Conservation (phyloP, 306 rosid species). For the Argentina anserina region DNA sequence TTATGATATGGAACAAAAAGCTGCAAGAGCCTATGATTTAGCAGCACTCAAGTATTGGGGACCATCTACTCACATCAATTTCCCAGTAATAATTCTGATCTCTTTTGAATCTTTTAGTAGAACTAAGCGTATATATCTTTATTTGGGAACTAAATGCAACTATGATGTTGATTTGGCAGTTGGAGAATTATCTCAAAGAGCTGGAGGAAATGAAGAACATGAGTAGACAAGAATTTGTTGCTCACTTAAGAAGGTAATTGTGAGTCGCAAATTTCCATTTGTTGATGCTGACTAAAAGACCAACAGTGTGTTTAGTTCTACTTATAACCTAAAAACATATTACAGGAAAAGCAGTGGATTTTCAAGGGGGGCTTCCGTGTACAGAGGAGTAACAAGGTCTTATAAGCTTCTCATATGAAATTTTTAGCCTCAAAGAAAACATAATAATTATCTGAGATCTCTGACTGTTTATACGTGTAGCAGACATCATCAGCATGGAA, state of each 20-base stretch:
- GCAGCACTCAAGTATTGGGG: constrained; percentile 99
- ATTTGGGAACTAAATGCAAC: constrained; percentile 11
- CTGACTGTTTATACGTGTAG: constrained; percentile 10
- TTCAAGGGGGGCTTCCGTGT: constrained; percentile 89
- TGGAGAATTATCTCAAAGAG: constrained; percentile 71
- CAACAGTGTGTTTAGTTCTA: background rate
- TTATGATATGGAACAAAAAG: constrained; percentile 94
- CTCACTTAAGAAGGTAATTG: constrained; percentile 75
- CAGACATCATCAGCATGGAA: constrained; percentile 96
- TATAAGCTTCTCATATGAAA: constrained; percentile 14
- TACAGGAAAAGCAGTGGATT: constrained; percentile 89
- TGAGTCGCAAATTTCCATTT: background rate
- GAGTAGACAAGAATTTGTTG: constrained; percentile 88
- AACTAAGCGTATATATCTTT: background rate
- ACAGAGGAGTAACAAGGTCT: constrained; percentile 97
- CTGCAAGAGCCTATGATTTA: constrained; percentile 90
- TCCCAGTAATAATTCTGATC: constrained; percentile 50
- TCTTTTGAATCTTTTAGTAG: background rate
- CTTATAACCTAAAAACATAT: constrained; percentile 5
- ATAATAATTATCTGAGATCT: constrained; percentile 2
- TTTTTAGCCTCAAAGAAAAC: too few relatives aligned
- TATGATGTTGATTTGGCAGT: constrained; percentile 34
- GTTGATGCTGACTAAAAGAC: background rate
- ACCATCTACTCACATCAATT: constrained; percentile 87
- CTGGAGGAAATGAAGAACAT: constrained; percentile 78